Evolutionary conservation across 306 rosid genomes (phyloP), one percentile per base, ranked within the genome.

Genomic region (Vicia villosa): DNA sequence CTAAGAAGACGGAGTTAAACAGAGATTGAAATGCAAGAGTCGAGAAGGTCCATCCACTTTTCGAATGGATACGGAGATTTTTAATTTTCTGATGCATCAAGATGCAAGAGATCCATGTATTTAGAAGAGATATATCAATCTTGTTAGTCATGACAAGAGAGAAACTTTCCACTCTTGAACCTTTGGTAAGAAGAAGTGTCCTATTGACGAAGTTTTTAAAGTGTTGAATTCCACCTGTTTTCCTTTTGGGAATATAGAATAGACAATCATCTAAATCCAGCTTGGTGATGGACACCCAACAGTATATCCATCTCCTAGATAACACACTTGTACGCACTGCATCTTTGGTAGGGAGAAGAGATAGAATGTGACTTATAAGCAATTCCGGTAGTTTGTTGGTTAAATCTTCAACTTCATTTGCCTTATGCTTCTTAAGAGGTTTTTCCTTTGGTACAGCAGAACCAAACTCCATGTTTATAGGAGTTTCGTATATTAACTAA

Each of bases 101-200:
- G 20, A 37, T 5, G 2, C 8, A 5, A 15, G 68, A 34, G 20
- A 77, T 63, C 81, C 76, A 77, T 2, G 60, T 15, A 36, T 69
- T 63, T 17, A 77, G 34, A 9, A 42, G 9, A 1, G 22, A 36
- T 3, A 0, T 17, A n/a, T 55, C 40, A 24, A 36, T 24, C 13
- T 34, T n/a, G 37, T 46, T 1, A 11, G 5, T 1, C 0, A 69
- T 36, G 12, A 3, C 12, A 6, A 77, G 63, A 2, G 63, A 28
- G 16, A 55, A 54, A 24, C 46, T 56, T 30, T 26, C 30, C 30
- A 26, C 30, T 2, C 4, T 26, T 3, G 30, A 26, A 26, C 30
- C 30, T 26, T 26, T 26, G 3, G 30, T 26, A 26, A 26, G 30
- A 26, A 26, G 30, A 26, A 26, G 30, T 3, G 30, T 26, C 30